phyloP scores from a whole-genome alignment of 176 grass and related monocot species.

The Alloteropsis semialata region DNA sequence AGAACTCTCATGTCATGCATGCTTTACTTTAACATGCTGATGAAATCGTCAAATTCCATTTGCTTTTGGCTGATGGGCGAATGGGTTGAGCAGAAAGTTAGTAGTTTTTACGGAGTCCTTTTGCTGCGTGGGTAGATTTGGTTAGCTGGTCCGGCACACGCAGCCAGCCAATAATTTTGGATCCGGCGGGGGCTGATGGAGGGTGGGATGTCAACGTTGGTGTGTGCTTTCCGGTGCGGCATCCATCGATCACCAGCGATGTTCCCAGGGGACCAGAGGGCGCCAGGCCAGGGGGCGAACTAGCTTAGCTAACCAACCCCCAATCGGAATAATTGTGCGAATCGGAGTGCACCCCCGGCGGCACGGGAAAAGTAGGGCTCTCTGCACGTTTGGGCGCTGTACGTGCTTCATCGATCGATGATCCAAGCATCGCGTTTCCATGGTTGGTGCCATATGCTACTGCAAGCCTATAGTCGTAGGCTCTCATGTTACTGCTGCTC shows the following conservation, averaged over 20 bases:
- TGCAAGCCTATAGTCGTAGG: no score
- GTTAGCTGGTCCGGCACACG: constrained; percentile 9
- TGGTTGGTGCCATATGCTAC: neutral
- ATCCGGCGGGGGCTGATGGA: constrained; percentile 23
- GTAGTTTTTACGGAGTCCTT: neutral
- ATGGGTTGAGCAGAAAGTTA: neutral
- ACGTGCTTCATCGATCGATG: neutral
- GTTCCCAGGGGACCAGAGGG: constrained; percentile 31
- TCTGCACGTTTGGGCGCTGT: constrained; percentile 14
- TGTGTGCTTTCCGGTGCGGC: constrained; percentile 48
- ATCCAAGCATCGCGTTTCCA: neutral
- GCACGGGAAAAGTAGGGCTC: neutral
- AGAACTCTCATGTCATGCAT: neutral
- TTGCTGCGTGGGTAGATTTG: constrained; percentile 23
- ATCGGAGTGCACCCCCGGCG: no score
- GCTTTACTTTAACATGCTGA: neutral
- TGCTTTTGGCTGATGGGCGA: neutral
- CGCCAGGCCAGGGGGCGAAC: no score
- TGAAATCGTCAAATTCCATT: no score
- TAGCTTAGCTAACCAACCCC: neutral
- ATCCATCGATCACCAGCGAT: constrained; percentile 33
- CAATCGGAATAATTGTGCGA: constrained; percentile 20
- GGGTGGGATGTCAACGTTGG: constrained; percentile 59
- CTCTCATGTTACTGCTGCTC: neutral
- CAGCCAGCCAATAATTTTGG: neutral